These are phyloP conservation scores for Sicyos baderoa DNA, from an alignment of 306 rosid species.

Conservation along the genomic window DNA sequence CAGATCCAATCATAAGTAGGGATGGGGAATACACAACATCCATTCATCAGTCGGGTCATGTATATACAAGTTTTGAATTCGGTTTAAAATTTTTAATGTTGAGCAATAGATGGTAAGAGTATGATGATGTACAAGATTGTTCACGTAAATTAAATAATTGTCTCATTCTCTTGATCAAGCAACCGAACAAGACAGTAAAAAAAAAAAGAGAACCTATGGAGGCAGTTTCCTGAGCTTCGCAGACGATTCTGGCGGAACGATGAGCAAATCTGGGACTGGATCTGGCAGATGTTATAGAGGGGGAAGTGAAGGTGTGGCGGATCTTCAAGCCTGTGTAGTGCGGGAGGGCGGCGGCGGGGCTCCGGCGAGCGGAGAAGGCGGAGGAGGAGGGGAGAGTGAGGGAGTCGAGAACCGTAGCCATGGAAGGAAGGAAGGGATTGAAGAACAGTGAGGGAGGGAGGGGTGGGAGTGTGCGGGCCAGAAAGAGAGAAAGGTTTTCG, in stretches of 20 bases:
- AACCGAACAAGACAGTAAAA: not conserved
- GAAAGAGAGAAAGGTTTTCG: no score
- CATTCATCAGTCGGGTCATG: not conserved
- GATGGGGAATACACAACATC: not conserved
- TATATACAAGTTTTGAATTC: no score
- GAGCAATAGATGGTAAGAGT: no score
- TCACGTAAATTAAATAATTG: not conserved
- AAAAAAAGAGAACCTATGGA: slow-evolving; percentile 42
- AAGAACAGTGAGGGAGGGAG: slow-evolving; percentile 16
- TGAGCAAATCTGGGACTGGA: slow-evolving; percentile 24
- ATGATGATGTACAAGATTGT: not conserved
- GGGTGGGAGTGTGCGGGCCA: not conserved
- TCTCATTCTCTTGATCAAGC: not conserved
- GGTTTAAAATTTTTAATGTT: no score
- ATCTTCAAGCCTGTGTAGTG: slow-evolving; percentile 51
- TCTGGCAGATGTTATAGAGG: slow-evolving; percentile 23
- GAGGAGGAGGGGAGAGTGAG: slow-evolving; percentile 46
- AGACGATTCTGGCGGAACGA: slow-evolving; percentile 37
- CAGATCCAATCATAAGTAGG: not conserved
- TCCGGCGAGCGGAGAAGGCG: slow-evolving; percentile 25
- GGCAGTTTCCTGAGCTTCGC: slow-evolving; percentile 72
- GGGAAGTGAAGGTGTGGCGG: slow-evolving; percentile 22
- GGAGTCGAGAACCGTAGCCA: slow-evolving; percentile 66
- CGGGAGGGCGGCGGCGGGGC: slow-evolving; percentile 25
- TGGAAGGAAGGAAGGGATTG: slow-evolving; percentile 46